phyloP scores from a whole-genome alignment of 768 basidiomycete genomes.

The Pholiota conissans region DNA sequence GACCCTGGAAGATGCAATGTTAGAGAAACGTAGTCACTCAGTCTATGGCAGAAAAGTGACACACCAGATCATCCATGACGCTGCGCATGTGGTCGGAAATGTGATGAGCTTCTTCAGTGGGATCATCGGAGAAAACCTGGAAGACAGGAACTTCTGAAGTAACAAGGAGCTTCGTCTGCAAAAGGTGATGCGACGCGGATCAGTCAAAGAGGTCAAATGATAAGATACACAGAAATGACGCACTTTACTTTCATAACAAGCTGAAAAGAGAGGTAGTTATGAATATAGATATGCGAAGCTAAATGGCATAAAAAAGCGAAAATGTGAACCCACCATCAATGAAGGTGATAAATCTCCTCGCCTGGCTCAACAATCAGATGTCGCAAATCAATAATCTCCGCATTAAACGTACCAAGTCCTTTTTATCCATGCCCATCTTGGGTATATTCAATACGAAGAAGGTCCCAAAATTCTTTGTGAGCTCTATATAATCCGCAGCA shows the following conservation, averaged over 20 bases:
- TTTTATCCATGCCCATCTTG: slow-evolving; percentile 82
- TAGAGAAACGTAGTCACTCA: not conserved
- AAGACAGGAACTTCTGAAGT: slow-evolving; percentile 92
- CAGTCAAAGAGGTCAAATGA: not conserved
- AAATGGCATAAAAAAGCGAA: not conserved
- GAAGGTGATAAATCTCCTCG: slow-evolving; percentile 95
- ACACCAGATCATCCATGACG: slow-evolving; percentile 94
- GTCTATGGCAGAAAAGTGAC: slow-evolving; percentile 9
- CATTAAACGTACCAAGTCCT: slow-evolving; percentile 68
- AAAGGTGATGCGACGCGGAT: not conserved
- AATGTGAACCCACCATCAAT: slow-evolving; percentile 70
- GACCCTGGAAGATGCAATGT: slow-evolving; percentile 49
- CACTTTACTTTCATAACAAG: slow-evolving; percentile 91
- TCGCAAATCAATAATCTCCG: not conserved
- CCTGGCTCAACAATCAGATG: slow-evolving; percentile 41
- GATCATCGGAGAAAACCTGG: slow-evolving; percentile 84
- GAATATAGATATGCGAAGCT: not conserved
- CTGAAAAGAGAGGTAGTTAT: slow-evolving; percentile 32
- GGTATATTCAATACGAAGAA: slow-evolving; percentile 87
- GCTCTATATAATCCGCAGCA: slow-evolving; percentile 94
- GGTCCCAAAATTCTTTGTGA: slow-evolving; percentile 85
- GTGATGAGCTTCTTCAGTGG: slow-evolving; percentile 31
- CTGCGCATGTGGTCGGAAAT: slow-evolving; percentile 86
- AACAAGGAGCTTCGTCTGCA: slow-evolving; percentile 84
- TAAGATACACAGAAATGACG: slow-evolving; percentile 4